Evolutionary conservation across 2,329 filamentous ascomycete genomes (phyloP).

Genomic region (Chrysosporium queenslandicum): DNA sequence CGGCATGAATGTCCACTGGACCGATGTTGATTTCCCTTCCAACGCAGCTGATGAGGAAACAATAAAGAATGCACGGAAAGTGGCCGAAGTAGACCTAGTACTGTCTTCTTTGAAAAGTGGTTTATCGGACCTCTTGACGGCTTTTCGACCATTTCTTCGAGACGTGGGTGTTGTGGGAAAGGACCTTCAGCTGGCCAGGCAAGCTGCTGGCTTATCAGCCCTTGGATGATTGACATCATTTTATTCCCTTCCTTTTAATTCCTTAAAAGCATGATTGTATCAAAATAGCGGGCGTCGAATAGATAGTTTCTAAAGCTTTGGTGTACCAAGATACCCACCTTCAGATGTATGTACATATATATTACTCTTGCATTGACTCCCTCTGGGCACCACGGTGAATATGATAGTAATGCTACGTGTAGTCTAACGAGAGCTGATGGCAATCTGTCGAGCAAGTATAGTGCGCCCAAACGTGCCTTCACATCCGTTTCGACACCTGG

Average conservation of each 20-base stretch:
- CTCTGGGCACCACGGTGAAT: background rate
- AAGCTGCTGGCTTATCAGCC: slow-evolving; percentile 38
- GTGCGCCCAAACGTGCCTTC: too few species aligned
- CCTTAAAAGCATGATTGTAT: background rate
- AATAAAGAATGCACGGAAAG: slow-evolving; percentile 30
- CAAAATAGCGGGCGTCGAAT: background rate
- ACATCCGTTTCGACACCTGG: too few species aligned
- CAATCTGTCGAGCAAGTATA: too few species aligned
- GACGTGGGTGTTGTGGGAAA: slow-evolving; percentile 59
- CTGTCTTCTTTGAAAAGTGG: slow-evolving; percentile 54
- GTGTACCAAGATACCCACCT: slow-evolving; percentile 3
- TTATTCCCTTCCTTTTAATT: background rate
- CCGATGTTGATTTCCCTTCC: slow-evolving; percentile 53
- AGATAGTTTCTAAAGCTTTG: background rate
- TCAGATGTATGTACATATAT: slow-evolving; percentile 9
- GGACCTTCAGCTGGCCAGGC: slow-evolving; percentile 64
- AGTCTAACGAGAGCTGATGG: background rate
- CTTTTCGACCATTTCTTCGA: slow-evolving; percentile 64
- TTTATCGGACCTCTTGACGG: slow-evolving; percentile 54
- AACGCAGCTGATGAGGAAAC: slow-evolving; percentile 22
- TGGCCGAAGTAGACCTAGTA: slow-evolving; percentile 61
- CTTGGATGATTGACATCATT: background rate
- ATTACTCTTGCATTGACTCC: background rate
- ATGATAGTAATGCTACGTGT: background rate
- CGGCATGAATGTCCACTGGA: slow-evolving; percentile 58